These are phyloP conservation scores for Cicer pinnatifidum DNA, from an alignment of 306 rosid species.

Conservation along the genomic window DNA sequence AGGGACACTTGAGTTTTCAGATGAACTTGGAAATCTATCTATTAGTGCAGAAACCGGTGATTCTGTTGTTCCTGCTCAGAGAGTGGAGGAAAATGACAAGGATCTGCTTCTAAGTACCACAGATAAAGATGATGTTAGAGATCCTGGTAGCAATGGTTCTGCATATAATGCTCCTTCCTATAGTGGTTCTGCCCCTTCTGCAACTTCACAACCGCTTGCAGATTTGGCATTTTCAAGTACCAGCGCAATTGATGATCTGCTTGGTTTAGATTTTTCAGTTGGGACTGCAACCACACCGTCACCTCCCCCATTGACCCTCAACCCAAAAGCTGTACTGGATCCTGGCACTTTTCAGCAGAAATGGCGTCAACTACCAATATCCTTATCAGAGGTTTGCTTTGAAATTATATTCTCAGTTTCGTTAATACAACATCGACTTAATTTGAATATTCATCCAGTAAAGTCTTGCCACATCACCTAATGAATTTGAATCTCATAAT, in stretches of 20 bases:
- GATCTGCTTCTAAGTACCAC: conserved; percentile 88
- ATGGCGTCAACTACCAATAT: conserved; percentile 96
- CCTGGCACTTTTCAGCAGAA: conserved; percentile 94
- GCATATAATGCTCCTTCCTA: conserved; percentile 86
- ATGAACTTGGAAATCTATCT: conserved; percentile 83
- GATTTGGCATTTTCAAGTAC: conserved; percentile 61
- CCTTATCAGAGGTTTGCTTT: conserved; percentile 74
- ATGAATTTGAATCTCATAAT: conserved; percentile 24
- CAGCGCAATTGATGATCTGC: conserved; percentile 76
- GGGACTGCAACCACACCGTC: conserved; percentile 62
- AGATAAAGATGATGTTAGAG: conserved; percentile 85
- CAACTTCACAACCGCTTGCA: conserved; percentile 60
- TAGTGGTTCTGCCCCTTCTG: conserved; percentile 56
- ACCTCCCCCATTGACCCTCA: conserved; percentile 79
- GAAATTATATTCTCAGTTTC: conserved; percentile 40
- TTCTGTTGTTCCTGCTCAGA: conserved; percentile 79
- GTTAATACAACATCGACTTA: conserved; percentile 28
- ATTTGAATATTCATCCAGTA: neutral
- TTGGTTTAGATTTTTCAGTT: conserved; percentile 70
- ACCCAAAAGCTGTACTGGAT: conserved; percentile 81
- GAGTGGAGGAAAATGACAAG: conserved; percentile 92
- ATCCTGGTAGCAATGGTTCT: conserved; percentile 64
- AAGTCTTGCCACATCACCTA: neutral
- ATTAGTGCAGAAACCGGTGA: conserved; percentile 69
- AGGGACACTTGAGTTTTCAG: conserved; percentile 91